These are phyloP conservation scores for Solanum piurae DNA, from an alignment of 257 asterid genomes.

Conservation along the genomic window DNA sequence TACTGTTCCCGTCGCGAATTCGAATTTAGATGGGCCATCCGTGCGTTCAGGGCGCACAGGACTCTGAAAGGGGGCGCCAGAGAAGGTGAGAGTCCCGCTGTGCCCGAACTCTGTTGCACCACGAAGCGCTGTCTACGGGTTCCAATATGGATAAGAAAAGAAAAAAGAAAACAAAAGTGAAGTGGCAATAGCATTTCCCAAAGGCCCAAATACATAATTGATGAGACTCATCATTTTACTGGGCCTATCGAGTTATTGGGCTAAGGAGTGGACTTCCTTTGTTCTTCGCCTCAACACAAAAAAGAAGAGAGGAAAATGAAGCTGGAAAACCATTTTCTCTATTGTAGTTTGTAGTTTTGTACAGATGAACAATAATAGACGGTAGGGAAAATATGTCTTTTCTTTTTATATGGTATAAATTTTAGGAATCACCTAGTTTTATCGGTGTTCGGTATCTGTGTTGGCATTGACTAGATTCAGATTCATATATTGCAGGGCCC, in stretches of 20 bases:
- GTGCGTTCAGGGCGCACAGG: no score
- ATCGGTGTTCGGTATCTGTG: fast-evolving
- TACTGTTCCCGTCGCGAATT: no score
- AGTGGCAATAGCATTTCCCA: background rate
- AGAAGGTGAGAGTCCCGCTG: no score
- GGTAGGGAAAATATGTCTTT: no score
- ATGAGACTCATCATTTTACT: background rate
- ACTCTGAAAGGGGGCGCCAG: no score
- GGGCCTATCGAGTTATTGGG: background rate
- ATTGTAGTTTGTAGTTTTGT: background rate
- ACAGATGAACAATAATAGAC: background rate
- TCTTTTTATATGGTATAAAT: no score
- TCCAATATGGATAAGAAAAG: no score
- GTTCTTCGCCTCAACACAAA: background rate
- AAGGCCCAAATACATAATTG: background rate
- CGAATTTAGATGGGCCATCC: no score
- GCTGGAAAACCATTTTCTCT: background rate
- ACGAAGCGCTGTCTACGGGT: no score
- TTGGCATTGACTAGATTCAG: background rate
- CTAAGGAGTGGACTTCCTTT: background rate
- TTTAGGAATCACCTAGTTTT: no score
- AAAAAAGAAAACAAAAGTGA: no score
- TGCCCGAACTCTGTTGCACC: no score
- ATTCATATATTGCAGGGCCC: background rate
- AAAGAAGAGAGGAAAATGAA: background rate